Conservation (phyloP, 1,284 basidiomycete genomes). For the Lentinus polychrous region DNA sequence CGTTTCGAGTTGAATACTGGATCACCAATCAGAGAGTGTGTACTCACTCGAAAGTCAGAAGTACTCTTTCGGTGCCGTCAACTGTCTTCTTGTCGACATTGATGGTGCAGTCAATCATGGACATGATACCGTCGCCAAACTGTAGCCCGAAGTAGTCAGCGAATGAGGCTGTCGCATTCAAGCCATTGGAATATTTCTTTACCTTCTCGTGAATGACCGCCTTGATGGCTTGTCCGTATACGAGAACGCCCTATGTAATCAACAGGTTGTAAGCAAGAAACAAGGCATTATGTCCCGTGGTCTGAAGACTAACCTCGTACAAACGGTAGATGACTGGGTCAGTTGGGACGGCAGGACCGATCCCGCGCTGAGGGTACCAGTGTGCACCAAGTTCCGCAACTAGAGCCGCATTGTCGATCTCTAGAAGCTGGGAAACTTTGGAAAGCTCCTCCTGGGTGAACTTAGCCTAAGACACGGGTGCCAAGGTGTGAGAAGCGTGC, state of each 20-base stretch:
- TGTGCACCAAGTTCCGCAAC: constrained; percentile 49
- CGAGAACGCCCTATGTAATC: constrained; percentile 69
- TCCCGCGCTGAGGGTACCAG: constrained; percentile 70
- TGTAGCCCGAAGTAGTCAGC: constrained; percentile 20
- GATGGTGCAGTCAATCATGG: constrained; percentile 82
- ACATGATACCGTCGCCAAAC: constrained; percentile 92
- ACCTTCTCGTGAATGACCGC: constrained; percentile 86
- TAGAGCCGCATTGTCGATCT: constrained; percentile 33
- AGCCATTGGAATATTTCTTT: constrained; percentile 4
- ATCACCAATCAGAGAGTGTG: not conserved
- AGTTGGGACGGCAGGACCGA: constrained; percentile 61
- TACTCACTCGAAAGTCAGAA: constrained; percentile 79
- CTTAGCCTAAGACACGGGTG: constrained; percentile 48
- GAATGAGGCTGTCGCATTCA: not conserved
- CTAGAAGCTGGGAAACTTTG: constrained; percentile 47
- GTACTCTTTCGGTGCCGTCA: constrained; percentile 77
- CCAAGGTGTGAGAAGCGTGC: not conserved
- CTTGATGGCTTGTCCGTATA: constrained; percentile 81
- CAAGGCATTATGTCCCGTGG: too few relatives aligned
- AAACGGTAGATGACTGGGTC: constrained; percentile 84
- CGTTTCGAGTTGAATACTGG: constrained; percentile 6
- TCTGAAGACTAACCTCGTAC: constrained; percentile 76
- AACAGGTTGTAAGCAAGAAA: too few relatives aligned
- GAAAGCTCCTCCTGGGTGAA: constrained; percentile 53
- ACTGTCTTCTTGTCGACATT: constrained; percentile 68